phyloP scores from a whole-genome alignment of 1,139 yeast species.

The Debaryomyces robertsiae region DNA sequence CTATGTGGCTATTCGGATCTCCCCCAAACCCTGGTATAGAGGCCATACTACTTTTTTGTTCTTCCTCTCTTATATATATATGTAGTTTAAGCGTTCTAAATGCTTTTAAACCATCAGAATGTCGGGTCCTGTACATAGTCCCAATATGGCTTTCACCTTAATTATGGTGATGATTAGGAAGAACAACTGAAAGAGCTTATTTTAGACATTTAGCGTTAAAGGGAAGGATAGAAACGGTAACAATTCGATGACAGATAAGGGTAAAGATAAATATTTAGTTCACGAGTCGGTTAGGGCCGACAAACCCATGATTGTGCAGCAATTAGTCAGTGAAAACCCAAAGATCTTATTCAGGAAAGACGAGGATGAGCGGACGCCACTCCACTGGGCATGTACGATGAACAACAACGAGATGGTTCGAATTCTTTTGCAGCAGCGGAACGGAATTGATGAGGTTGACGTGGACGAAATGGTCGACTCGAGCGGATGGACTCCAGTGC shows the following conservation, averaged over 20 bases:
- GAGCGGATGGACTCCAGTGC: constrained; percentile 88
- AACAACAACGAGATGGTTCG: constrained; percentile 58
- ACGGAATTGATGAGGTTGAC: constrained; percentile 43
- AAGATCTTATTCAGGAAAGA: constrained; percentile 51
- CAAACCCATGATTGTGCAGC: constrained; percentile 50
- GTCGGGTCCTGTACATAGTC: constrained; percentile 2
- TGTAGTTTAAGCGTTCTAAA: too few species aligned
- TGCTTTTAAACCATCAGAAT: neutral
- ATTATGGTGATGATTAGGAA: neutral
- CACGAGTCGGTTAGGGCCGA: constrained; percentile 66
- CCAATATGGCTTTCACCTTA: neutral
- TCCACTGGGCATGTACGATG: constrained; percentile 87
- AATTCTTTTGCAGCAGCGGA: constrained; percentile 44
- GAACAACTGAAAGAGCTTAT: neutral
- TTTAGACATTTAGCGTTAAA: neutral
- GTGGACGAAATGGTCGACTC: constrained; percentile 70
- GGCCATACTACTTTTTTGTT: constrained; percentile 14
- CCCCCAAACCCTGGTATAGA: constrained; percentile 30
- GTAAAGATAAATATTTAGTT: constrained; percentile 30
- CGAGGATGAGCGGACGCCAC: constrained; percentile 76
- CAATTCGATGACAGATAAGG: constrained; percentile 1
- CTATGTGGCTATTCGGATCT: constrained; percentile 5
- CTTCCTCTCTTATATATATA: too few species aligned
- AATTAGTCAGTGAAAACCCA: constrained; percentile 52
- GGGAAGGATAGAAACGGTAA: too few species aligned